These are phyloP conservation scores for Epichloe elymi DNA, from an alignment of 2,329 filamentous ascomycete genomes.

Conservation along the genomic window DNA sequence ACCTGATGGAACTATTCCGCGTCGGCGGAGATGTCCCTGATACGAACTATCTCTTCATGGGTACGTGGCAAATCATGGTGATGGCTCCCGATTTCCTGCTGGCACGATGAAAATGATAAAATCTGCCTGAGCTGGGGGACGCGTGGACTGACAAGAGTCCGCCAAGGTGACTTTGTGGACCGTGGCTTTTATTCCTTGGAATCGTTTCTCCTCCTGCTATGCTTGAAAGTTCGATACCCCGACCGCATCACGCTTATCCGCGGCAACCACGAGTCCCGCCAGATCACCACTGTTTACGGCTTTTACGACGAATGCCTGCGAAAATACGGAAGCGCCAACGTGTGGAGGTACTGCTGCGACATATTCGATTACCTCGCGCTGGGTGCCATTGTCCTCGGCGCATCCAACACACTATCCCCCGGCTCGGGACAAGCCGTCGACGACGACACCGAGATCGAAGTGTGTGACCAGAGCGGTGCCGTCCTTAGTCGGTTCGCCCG, in stretches of 20 bases:
- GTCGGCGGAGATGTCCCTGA: slow-evolving; percentile 90
- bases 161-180: slow-evolving; percentile 86
- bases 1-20: slow-evolving; percentile 91
- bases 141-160: background rate
- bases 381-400: slow-evolving; percentile 81
- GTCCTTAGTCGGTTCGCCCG: slow-evolving; percentile 62
- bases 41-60: slow-evolving; percentile 96
- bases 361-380: slow-evolving; percentile 95
- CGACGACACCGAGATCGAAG: slow-evolving; percentile 80
- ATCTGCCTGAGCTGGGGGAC: background rate
- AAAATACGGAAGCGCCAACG: slow-evolving; percentile 93
- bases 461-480: slow-evolving; percentile 71
- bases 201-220: slow-evolving; percentile 88
- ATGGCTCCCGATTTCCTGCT: no score
- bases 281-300: slow-evolving; percentile 94
- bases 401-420: slow-evolving; percentile 47
- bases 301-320: slow-evolving; percentile 96
- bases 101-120: background rate
- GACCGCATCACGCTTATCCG: slow-evolving; percentile 94
- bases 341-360: slow-evolving; percentile 95
- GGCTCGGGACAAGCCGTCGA: slow-evolving; percentile 36
- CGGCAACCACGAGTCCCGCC: slow-evolving; percentile 89
- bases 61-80: slow-evolving; percentile 27
- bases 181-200: slow-evolving; percentile 96
- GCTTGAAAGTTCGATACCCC: slow-evolving; percentile 92